Base-by-base conservation (phyloP, 2,329 filamentous ascomycete species). In the Aspergillus fumigatiaffinis region DNA sequence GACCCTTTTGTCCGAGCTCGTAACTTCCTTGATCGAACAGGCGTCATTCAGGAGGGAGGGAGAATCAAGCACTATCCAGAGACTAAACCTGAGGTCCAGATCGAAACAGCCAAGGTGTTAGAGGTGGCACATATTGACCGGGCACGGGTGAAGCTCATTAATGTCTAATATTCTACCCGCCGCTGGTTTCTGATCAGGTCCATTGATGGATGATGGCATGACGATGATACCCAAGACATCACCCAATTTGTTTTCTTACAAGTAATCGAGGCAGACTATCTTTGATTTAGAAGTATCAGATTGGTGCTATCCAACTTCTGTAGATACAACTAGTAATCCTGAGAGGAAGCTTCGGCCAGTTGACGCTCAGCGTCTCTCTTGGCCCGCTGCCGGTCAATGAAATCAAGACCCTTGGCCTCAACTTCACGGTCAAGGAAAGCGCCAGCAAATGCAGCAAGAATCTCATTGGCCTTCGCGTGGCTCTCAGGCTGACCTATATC, bases 1-100 rank as follows among this genome's bases (percentile, higher is more conserved):
- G 93, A 99, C 75, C 91, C 91, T 0, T 96, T 92, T 72, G 71
- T 96, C 14, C 81, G 93, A 28, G 91, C 92, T 2, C 82, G 88
- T 67, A 88, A 86, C 9, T 76, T 88, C 59, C 95, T 96, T 64
- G 93, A 99, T 72, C 85, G 93, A 50, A 84, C 81, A 9, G 89
- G 90, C 0, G 79, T 93, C 57, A 81, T 97, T 46, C 78, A 82
- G 54, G 74, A 79, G 0, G 85, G 80, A 8, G 91, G 91, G 1
- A 80, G 80, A 65, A 73, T 92, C 44, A 78, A 89, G 42, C 91
- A 89, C 71, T 93, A 94, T 67, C 80, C 80, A 3, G 55, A 55
- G 5, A 41, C 54, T 7, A 48, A 42, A 14, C 32, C 20, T 17
- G 21, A 26, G 9, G 44, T 59, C 2, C 55, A 59, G 28, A 60